Evolutionary conservation across 2,329 filamentous ascomycete species (phyloP).

Genomic region (Pseudogymnoascus sp.): DNA sequence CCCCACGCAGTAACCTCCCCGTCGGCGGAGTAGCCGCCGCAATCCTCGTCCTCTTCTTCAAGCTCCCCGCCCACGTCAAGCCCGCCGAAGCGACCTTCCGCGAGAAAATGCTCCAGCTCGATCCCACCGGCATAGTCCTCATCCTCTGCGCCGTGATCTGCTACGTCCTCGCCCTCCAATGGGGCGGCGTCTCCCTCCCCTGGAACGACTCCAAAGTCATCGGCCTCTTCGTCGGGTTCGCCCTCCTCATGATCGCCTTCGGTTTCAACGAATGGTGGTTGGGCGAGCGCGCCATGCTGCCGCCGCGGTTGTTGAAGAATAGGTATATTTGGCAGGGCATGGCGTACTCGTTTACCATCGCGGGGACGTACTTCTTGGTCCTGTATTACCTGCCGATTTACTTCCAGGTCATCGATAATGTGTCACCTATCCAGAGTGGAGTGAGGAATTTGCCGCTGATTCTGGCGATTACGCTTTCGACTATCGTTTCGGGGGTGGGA

Average conservation of each 20-base stretch:
- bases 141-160: constrained; percentile 39
- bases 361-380: constrained; percentile 37
- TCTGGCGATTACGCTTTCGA: constrained; percentile 37
- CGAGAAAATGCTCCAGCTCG: constrained; percentile 44
- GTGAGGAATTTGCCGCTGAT: constrained; percentile 38
- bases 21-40: constrained; percentile 34
- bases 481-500: constrained; percentile 33
- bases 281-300: constrained; percentile 45
- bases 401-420: constrained; percentile 42
- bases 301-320: constrained; percentile 36
- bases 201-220: constrained; percentile 38
- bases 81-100: constrained; percentile 32
- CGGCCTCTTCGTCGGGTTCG: constrained; percentile 37
- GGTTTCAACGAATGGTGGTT: constrained; percentile 33
- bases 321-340: constrained; percentile 38
- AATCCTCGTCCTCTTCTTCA: constrained; percentile 38
- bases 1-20: constrained; percentile 34
- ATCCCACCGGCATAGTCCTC: constrained; percentile 38
- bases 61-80: constrained; percentile 33
- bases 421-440: constrained; percentile 32
- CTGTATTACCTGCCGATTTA: constrained; percentile 45
- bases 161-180: constrained; percentile 42
- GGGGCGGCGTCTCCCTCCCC: constrained; percentile 37
- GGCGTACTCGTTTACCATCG: constrained; percentile 37
- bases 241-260: constrained; percentile 30